Conservation (phyloP, 2,329 filamentous ascomycete species). For the Arthroderma uncinatum region DNA sequence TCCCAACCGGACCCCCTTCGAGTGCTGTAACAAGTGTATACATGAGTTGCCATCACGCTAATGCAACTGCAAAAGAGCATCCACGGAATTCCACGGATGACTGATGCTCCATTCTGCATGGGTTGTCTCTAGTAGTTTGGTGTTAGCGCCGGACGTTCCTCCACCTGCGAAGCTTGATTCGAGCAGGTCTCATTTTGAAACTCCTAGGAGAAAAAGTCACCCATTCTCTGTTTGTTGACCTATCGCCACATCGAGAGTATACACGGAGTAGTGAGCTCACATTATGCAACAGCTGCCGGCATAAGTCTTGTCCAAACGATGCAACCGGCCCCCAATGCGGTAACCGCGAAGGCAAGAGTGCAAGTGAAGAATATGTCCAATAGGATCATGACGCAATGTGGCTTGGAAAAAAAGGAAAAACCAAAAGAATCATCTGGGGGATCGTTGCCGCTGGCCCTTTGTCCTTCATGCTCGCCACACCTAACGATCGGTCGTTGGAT, state of each 20-base stretch:
- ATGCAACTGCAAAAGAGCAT: too few species aligned
- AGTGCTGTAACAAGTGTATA: neutral
- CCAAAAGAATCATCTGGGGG: neutral
- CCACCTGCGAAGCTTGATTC: conserved; percentile 1
- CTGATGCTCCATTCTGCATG: neutral
- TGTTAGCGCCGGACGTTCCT: conserved; percentile 1
- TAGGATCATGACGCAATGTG: neutral
- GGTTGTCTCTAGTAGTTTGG: neutral
- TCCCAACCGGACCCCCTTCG: neutral
- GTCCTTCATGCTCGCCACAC: neutral
- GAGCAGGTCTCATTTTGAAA: conserved; percentile 4
- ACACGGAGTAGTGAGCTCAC: neutral
- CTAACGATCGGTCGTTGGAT: neutral
- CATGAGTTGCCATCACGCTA: neutral
- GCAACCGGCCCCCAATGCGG: neutral
- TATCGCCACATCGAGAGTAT: neutral
- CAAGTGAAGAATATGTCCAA: too few species aligned
- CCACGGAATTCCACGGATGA: neutral
- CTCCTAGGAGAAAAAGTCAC: neutral
- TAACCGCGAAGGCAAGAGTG: too few species aligned
- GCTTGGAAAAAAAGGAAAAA: neutral
- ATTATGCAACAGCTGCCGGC: neutral
- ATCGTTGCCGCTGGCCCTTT: neutral
- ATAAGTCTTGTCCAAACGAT: neutral
- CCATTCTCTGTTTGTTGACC: neutral